Evolutionary conservation across 768 basidiomycete species (phyloP).

Genomic region (Lactifluus volemus): DNA sequence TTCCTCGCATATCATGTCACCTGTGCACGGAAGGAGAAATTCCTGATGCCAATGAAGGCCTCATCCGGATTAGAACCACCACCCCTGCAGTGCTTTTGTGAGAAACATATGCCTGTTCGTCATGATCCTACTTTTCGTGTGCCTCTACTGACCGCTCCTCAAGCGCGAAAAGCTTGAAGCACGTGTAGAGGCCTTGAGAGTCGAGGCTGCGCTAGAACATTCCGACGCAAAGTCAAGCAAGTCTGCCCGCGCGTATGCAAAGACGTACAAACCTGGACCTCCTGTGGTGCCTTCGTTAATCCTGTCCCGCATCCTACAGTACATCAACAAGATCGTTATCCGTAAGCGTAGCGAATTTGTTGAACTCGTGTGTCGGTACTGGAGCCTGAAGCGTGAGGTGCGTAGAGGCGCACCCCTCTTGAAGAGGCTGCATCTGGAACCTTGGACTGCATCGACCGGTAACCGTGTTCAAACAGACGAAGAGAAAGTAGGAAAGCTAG

Average conservation of each 20-base stretch:
- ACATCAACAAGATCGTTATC: constrained; percentile 59
- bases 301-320: constrained; percentile 67
- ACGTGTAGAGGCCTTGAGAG: constrained; percentile 46
- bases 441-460: constrained; percentile 82
- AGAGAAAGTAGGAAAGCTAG: constrained; percentile 73
- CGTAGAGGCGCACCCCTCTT: constrained; percentile 88
- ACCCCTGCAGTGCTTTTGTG: constrained; percentile 74
- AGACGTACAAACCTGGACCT: constrained; percentile 86
- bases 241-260: constrained; percentile 83
- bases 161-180: constrained; percentile 65
- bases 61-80: constrained; percentile 66
- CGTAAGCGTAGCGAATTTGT: constrained; percentile 75
- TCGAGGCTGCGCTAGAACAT: constrained; percentile 38
- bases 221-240: constrained; percentile 49
- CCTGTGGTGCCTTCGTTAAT: constrained; percentile 86
- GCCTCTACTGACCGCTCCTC: background rate
- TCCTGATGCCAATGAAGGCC: constrained; percentile 83
- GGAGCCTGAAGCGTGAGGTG: constrained; percentile 95
- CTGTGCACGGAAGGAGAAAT: constrained; percentile 80
- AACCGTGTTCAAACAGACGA: constrained; percentile 64
- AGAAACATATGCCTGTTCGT: constrained; percentile 78
- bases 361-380: constrained; percentile 76
- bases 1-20: constrained; percentile 92
- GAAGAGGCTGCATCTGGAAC: constrained; percentile 90
- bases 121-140: background rate